Evolutionary conservation across 495 filamentous ascomycete species (phyloP).

Genomic region (Penicillium soppii): DNA sequence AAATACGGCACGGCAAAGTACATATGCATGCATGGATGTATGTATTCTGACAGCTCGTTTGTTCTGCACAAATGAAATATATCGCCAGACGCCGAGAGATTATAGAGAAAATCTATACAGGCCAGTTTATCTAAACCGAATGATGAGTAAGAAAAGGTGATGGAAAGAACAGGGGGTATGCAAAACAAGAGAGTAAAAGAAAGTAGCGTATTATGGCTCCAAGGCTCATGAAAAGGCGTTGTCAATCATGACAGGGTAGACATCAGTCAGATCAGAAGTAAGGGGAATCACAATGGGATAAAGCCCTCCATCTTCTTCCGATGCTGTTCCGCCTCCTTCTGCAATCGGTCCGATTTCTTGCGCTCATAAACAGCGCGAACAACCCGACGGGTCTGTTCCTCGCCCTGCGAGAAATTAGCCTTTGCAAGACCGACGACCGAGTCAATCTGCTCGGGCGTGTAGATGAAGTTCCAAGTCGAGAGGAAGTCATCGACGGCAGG

Average conservation of each 20-base stretch:
- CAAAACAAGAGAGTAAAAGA: no score
- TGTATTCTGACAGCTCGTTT: not conserved
- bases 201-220: no score
- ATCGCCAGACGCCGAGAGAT: not conserved
- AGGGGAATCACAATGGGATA: slow-evolving; percentile 26
- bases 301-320: slow-evolving; percentile 42
- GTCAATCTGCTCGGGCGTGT: slow-evolving; percentile 83
- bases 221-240: no score
- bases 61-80: slow-evolving; percentile 1
- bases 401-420: slow-evolving; percentile 82
- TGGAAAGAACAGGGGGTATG: no score
- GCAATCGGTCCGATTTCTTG: slow-evolving; percentile 69
- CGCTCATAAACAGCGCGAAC: slow-evolving; percentile 93
- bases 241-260: not conserved
- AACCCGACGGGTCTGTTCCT: slow-evolving; percentile 68
- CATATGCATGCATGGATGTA: not conserved
- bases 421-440: slow-evolving; percentile 75
- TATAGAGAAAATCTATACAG: not conserved
- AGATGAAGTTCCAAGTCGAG: slow-evolving; percentile 97
- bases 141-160: no score
- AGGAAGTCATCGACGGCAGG: slow-evolving; percentile 80
- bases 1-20: no score
- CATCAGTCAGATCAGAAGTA: not conserved
- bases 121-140: not conserved
- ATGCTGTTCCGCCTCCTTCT: slow-evolving; percentile 52